These are phyloP conservation scores for Mycosarcoma mackinlayi DNA, from an alignment of 1,284 basidiomycete species.

Conservation along the genomic window DNA sequence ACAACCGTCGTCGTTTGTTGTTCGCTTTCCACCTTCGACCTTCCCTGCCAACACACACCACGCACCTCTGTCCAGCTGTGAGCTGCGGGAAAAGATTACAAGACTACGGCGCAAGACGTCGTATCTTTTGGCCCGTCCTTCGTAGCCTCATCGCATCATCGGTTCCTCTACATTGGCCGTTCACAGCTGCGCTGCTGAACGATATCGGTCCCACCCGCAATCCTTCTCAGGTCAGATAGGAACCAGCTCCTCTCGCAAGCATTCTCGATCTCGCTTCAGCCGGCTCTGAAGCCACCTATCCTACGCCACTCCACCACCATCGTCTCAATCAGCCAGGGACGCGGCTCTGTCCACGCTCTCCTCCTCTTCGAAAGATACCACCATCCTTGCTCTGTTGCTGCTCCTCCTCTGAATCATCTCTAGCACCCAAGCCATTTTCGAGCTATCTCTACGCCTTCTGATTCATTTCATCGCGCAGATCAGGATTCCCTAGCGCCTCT, in stretches of 20 bases:
- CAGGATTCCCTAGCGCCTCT: no score
- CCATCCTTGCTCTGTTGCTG: no score
- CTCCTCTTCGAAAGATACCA: background rate
- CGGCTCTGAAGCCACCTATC: constrained; percentile 15
- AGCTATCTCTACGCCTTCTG: no score
- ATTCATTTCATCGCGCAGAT: no score
- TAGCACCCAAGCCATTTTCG: no score
- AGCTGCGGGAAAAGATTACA: background rate
- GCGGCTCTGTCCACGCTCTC: background rate
- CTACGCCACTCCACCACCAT: constrained; percentile 1
- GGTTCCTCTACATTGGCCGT: background rate
- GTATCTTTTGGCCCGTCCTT: background rate
- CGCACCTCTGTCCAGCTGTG: no score
- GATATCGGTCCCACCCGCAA: no score
- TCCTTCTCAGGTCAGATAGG: constrained; percentile 22
- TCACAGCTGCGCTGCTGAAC: background rate
- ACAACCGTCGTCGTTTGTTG: background rate
- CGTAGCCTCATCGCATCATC: background rate
- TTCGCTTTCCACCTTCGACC: background rate
- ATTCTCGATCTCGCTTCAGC: constrained; percentile 12
- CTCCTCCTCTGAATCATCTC: no score
- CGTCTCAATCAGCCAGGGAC: constrained; percentile 7
- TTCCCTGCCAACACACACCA: background rate
- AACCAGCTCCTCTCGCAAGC: background rate
- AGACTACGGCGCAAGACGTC: constrained; percentile 4